Base-by-base conservation (phyloP, 2,329 filamentous ascomycete genomes). In the Byssochlamys sp. region DNA sequence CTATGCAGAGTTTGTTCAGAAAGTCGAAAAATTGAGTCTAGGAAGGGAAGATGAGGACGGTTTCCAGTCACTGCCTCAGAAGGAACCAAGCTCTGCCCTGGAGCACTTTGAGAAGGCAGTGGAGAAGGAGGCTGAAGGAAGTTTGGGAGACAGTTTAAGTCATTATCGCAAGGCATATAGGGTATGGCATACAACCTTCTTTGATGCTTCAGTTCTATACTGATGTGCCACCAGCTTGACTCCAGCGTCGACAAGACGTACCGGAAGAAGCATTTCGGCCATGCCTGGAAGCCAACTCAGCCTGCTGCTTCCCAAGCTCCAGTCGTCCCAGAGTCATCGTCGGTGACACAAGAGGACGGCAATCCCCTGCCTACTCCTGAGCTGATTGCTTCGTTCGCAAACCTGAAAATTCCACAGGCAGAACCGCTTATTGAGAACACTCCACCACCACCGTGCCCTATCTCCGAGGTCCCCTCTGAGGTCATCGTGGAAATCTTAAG, bases 81-180 rank as follows among this genome's bases (percentile, higher is more conserved):
- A 64, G 25, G 82, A 87, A 64, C 88, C 88, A 3, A 77, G 79
- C 25, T 89, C 91, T 10, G 94, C 94, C 0, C 75, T 99, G 14
- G 94, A 97, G 65, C 89, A 96, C 71, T 97, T 94, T 67, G 94
- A 97, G 71, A 84, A 84, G 69, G 94, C 92, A 2, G 91, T 96
- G 57, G 88, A 95, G 73, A 91, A 86, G 72, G 94, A 99, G 74
- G 83, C 81, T 0, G 84, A 88, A 65, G 94, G 94, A 0, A 94
- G 84, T 61, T 79, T 97, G 54, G 91, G 91, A 4, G 92, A 97
- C 61, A 97, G 92, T 69, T 72, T 99, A 57, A 84, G 83, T 62
- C 81, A 95, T 54, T 99, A 99, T 72, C 84, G 94, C 52, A 91
- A 88, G 71, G 94, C 94, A 0, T 97, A 95, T 71, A 85, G 87